Evolutionary conservation across 768 basidiomycete genomes (phyloP), one percentile per base, ranked within the genome.

Genomic region (Lactifluus rugatus): DNA sequence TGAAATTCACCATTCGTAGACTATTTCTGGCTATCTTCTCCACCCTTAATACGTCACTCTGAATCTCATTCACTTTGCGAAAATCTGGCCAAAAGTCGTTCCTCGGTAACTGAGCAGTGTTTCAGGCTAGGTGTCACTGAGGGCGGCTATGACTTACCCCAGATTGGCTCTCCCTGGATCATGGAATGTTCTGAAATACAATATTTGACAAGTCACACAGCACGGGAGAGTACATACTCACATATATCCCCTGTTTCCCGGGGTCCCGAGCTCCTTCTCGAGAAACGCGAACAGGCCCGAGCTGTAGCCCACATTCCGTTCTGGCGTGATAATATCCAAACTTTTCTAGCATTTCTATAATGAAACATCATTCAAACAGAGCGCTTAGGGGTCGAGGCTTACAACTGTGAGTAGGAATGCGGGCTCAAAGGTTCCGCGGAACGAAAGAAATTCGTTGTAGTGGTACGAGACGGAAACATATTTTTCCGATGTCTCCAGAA

Each of bases 391-490:
- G 34, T 62, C 39, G 34, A 63, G 48, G 74, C 84, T 53, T 58
- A 88, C 87, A 58, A 85, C 70, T 47, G 68, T 70, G 53, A 88
- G 70, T 50, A 78, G 71, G 69, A 85, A 79, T 3, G 84, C 81
- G 19, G 85, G 85, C 16, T 86, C 84, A 53, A 84, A 78, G 4
- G 79, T 78, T 14, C 85, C 85, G 19, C 62, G 73, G 65, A 81
- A 87, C 3, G 81, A 76, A 58, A 87, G 75, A 36, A 73, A 75
- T 53, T 86, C 81, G 62, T 83, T 81, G 72, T 82, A 75, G 11
- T 68, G 73, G 63, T 82, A 76, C 61, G 76, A 75, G 61, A 81
- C 71, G n/a, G 76, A 73, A 62, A 88, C 80, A 62, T 76, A 75
- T 14, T 57, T 31, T 64, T 83, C 79, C 0, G 82, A 82, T 66